These are phyloP conservation scores for Schizochytrium sp. DNA, from an alignment of 108 stramenopile species.

Conservation along the genomic window DNA sequence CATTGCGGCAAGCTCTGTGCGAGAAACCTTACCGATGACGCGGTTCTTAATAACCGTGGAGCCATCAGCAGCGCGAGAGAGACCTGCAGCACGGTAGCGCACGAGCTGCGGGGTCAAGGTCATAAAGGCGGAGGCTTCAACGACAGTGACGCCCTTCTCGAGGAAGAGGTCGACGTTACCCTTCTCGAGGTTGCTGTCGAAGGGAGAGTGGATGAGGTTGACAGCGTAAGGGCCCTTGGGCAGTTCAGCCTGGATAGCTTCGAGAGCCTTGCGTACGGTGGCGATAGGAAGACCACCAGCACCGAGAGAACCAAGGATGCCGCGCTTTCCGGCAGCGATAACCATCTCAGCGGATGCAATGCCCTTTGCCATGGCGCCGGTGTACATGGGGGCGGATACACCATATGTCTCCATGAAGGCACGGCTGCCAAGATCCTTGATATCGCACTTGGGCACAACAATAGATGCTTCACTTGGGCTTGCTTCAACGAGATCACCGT, in stretches of 20 bases:
- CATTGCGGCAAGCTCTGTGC: background rate
- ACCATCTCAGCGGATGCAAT: background rate
- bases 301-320: constrained; percentile 4
- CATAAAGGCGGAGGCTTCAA: background rate
- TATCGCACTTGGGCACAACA: background rate
- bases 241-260: constrained; percentile 1
- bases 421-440: constrained; percentile 16
- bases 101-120: constrained; percentile 6
- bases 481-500: background rate
- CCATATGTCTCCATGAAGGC: constrained; percentile 44
- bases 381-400: background rate
- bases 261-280: background rate
- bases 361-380: constrained; percentile 39
- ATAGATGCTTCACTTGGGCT: background rate
- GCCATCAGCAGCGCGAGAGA: background rate
- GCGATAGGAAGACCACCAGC: background rate
- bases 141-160: background rate
- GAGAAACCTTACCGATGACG: background rate
- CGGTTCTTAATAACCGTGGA: background rate
- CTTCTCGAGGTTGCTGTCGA: constrained; percentile 51
- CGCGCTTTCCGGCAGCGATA: background rate
- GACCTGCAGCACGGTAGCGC: background rate
- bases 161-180: background rate
- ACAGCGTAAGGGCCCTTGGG: constrained; percentile 15
- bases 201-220: constrained; percentile 34